Evolutionary conservation across 352 stramenopile species (phyloP).

Genomic region (Phytophthora idaei): DNA sequence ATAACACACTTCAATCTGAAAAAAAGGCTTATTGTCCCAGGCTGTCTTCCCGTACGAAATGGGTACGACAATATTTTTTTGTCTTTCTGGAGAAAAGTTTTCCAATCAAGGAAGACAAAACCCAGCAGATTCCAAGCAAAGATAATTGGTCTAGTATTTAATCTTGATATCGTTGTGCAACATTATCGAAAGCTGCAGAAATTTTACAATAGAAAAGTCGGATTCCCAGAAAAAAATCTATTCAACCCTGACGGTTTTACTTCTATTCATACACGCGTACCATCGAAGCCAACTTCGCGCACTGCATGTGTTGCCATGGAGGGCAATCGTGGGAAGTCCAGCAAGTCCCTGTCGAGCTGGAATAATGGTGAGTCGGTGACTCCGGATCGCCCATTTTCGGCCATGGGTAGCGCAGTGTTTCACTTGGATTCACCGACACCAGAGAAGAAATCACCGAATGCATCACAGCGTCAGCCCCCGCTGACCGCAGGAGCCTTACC

Average conservation of each 20-base stretch:
- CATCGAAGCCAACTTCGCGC: not conserved
- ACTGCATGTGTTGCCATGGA: constrained; percentile 8
- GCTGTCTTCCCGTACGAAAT: no score
- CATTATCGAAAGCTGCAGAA: no score
- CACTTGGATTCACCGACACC: constrained; percentile 17
- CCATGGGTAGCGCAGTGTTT: constrained; percentile 31
- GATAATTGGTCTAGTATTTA: no score
- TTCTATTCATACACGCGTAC: not conserved
- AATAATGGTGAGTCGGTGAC: not conserved
- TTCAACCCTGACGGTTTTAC: constrained; percentile 10
- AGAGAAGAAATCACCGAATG: not conserved
- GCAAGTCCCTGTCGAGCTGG: not conserved
- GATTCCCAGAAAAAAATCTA: no score
- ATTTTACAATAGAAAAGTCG: no score
- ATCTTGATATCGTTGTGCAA: no score
- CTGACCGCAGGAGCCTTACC: constrained; percentile 3
- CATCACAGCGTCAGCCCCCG: constrained; percentile 17
- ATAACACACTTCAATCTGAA: no score
- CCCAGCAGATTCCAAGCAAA: no score
- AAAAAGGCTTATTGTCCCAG: no score
- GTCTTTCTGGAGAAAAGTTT: no score
- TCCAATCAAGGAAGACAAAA: no score
- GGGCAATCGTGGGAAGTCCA: constrained; percentile 7
- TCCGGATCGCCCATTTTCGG: constrained; percentile 44
- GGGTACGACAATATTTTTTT: no score